These are phyloP conservation scores for Botrytis aclada DNA, from an alignment of 2,329 filamentous ascomycete species.

Conservation along the genomic window DNA sequence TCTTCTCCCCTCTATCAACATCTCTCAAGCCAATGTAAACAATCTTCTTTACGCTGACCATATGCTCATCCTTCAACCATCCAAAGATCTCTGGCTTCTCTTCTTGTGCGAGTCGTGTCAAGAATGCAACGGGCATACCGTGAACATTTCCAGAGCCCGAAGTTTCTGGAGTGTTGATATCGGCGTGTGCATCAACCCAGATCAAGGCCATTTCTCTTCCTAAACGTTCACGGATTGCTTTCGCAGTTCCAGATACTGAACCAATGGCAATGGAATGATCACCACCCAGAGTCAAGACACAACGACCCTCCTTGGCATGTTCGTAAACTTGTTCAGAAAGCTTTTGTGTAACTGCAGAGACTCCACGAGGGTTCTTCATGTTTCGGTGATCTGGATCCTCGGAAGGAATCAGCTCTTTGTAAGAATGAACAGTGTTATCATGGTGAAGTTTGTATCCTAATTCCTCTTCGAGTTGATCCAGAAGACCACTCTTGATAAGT, in stretches of 20 bases:
- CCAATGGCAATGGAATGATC: conserved; percentile 97
- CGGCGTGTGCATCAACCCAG: conserved; percentile 97
- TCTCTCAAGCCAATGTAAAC: conserved; percentile 96
- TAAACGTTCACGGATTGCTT: conserved; percentile 79
- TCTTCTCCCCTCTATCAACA: conserved; percentile 91
- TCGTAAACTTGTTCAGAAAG: conserved; percentile 83
- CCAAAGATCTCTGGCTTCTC: conserved; percentile 79
- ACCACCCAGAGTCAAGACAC: conserved; percentile 89
- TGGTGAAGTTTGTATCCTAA: conserved; percentile 86
- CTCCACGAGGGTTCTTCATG: conserved; percentile 92
- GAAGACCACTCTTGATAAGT: conserved; percentile 82
- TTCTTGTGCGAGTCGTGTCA: conserved; percentile 79
- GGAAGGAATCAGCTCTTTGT: conserved; percentile 69
- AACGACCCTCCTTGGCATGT: conserved; percentile 76
- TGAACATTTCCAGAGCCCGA: conserved; percentile 92
- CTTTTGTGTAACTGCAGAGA: conserved; percentile 77
- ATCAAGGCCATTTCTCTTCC: conserved; percentile 86
- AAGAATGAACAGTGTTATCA: conserved; percentile 78
- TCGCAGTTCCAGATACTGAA: conserved; percentile 81
- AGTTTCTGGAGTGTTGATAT: conserved; percentile 95
- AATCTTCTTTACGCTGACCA: conserved; percentile 72
- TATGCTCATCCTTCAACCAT: conserved; percentile 76
- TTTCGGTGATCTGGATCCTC: conserved; percentile 74
- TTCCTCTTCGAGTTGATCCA: conserved; percentile 77
- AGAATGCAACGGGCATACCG: conserved; percentile 93